These are phyloP conservation scores for Aurifilum marmelostoma DNA, from an alignment of 2,329 filamentous ascomycete genomes.

Conservation along the genomic window DNA sequence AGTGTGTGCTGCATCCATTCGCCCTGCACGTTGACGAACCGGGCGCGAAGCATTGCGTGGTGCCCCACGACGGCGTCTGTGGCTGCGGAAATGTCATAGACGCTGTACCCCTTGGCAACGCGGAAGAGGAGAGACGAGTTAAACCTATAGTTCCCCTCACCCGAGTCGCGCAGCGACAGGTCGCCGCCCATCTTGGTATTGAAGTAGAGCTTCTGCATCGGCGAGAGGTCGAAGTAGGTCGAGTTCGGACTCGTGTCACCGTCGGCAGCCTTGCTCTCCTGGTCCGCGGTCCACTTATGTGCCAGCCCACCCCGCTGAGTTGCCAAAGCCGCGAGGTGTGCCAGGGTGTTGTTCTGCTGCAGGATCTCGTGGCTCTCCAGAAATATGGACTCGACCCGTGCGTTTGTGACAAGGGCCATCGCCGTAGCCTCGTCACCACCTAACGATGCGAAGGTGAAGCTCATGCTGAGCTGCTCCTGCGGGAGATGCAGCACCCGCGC, in stretches of 20 bases:
- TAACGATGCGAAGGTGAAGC: slow-evolving; percentile 45
- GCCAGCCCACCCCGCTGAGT: slow-evolving; percentile 38
- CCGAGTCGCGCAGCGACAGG: slow-evolving; percentile 35
- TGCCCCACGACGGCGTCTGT: slow-evolving; percentile 53
- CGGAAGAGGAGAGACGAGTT: slow-evolving; percentile 55
- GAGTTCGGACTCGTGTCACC: slow-evolving; percentile 10
- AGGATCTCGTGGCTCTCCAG: slow-evolving; percentile 44
- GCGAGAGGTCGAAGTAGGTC: slow-evolving; percentile 49
- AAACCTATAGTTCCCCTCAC: slow-evolving; percentile 48
- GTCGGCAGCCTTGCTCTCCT: slow-evolving; percentile 34
- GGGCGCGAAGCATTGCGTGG: slow-evolving; percentile 55
- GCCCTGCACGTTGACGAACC: slow-evolving; percentile 44
- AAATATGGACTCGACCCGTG: slow-evolving; percentile 43
- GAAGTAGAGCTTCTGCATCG: slow-evolving; percentile 60
- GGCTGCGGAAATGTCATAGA: slow-evolving; percentile 52
- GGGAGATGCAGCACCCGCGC: slow-evolving; percentile 44
- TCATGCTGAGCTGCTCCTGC: slow-evolving; percentile 46
- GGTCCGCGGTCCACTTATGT: slow-evolving; percentile 40
- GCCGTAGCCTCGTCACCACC: slow-evolving; percentile 46
- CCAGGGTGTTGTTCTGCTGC: slow-evolving; percentile 41
- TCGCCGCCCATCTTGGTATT: slow-evolving; percentile 48
- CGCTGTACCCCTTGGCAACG: slow-evolving; percentile 44
- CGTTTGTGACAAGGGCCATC: slow-evolving; percentile 44
- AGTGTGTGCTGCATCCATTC: slow-evolving; percentile 53
- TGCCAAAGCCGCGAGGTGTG: slow-evolving; percentile 44